Conservation (phyloP, 176 grass and related monocot species). For the Paspalum notatum region DNA sequence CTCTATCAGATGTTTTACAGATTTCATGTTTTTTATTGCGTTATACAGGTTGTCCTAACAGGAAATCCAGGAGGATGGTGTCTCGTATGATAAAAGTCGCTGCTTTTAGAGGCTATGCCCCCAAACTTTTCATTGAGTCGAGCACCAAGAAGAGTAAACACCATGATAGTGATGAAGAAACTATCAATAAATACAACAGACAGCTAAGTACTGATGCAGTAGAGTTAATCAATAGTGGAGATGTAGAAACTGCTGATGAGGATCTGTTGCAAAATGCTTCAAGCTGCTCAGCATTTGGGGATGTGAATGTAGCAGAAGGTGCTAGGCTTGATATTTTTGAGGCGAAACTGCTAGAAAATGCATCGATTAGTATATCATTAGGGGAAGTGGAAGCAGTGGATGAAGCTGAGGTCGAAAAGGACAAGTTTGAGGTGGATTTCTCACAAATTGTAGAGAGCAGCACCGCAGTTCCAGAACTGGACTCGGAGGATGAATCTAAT, state of each 20-base stretch:
- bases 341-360: slow-evolving; percentile 9
- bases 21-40: slow-evolving; percentile 35
- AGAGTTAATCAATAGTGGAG: slow-evolving; percentile 30
- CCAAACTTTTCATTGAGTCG: slow-evolving; percentile 31
- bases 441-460: neutral
- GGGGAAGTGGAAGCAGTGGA: neutral
- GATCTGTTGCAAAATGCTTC: slow-evolving; percentile 26
- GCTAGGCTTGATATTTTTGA: neutral
- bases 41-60: slow-evolving; percentile 55
- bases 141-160: slow-evolving; percentile 46
- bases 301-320: neutral
- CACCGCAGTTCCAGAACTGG: neutral
- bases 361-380: neutral
- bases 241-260: slow-evolving; percentile 5
- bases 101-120: slow-evolving; percentile 50
- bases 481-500: neutral
- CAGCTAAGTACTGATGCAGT: slow-evolving; percentile 6
- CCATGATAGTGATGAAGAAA: slow-evolving; percentile 34
- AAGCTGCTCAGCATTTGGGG: slow-evolving; percentile 4
- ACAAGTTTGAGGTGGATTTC: neutral
- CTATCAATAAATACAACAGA: slow-evolving; percentile 6
- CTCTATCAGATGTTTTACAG: slow-evolving; percentile 6
- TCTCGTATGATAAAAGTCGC: slow-evolving; percentile 52
- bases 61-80: slow-evolving; percentile 48
- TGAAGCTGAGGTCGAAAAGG: slow-evolving; percentile 11